These are phyloP conservation scores for Pilatotrama ljubarskyi DNA, from an alignment of 768 basidiomycete species.

Conservation along the genomic window DNA sequence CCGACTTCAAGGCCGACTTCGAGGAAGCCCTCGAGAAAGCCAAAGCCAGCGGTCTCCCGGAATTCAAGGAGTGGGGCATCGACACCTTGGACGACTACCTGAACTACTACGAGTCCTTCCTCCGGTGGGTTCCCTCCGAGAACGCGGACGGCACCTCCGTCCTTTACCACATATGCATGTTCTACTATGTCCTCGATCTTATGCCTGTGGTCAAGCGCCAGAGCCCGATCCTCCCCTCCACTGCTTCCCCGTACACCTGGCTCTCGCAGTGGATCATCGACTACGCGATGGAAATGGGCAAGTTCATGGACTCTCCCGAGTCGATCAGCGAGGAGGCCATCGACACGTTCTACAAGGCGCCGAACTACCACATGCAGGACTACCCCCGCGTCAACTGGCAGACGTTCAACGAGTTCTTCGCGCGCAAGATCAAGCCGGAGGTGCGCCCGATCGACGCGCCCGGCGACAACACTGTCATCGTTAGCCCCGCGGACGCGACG, in stretches of 20 bases:
- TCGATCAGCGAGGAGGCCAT: conserved; percentile 18
- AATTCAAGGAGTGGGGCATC: conserved; percentile 16
- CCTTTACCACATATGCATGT: conserved; percentile 20
- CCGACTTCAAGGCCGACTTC: conserved; percentile 16
- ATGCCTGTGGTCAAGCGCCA: conserved; percentile 6
- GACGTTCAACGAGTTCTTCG: conserved; percentile 28
- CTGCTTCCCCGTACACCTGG: conserved; percentile 11
- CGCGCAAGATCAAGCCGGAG: conserved; percentile 16
- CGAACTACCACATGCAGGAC: conserved; percentile 19
- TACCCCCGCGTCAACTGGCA: conserved; percentile 19
- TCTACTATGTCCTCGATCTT: conserved; percentile 24
- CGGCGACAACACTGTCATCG: conserved; percentile 9
- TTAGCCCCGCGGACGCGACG: conserved; percentile 17
- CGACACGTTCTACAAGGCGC: conserved; percentile 12
- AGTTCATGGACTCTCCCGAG: conserved; percentile 18
- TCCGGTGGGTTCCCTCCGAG: conserved; percentile 21
- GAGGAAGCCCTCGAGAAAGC: conserved; percentile 11
- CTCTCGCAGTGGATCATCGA: conserved; percentile 23
- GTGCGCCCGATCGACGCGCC: conserved; percentile 11
- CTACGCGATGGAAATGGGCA: conserved; percentile 23
- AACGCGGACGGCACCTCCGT: conserved; percentile 11
- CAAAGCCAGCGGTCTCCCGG: background rate
- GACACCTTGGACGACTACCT: conserved; percentile 20
- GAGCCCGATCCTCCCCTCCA: conserved; percentile 15
- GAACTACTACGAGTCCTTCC: conserved; percentile 13